phyloP scores from a whole-genome alignment of 2,329 filamentous ascomycete genomes.

The Fusarium bactridioides region DNA sequence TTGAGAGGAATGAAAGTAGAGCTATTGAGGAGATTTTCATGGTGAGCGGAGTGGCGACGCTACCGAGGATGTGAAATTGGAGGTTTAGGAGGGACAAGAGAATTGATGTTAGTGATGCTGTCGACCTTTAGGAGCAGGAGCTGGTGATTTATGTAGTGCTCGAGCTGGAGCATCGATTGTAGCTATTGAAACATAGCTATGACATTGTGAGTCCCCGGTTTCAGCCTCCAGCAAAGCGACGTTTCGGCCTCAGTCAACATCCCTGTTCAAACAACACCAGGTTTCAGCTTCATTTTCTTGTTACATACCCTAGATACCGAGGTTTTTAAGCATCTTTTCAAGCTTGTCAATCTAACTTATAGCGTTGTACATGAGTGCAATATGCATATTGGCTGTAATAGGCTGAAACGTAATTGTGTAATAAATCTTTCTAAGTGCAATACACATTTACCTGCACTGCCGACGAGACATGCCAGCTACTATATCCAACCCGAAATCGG shows the following conservation, averaged over 20 bases:
- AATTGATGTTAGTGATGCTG: not conserved
- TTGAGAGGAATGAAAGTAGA: not conserved
- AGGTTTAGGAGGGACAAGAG: not conserved
- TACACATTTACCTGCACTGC: accelerated
- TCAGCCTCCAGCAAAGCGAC: not conserved
- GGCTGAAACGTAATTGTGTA: accelerated
- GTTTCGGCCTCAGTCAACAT: not conserved
- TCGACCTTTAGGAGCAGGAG: accelerated
- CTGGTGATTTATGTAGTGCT: accelerated
- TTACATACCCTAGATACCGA: accelerated
- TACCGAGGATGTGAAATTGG: not conserved
- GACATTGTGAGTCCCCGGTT: not conserved
- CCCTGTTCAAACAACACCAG: not conserved
- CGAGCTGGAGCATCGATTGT: accelerated
- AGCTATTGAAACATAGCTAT: not conserved
- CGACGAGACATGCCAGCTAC: accelerated
- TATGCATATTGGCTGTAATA: accelerated
- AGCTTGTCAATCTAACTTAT: accelerated
- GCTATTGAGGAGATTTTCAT: not conserved
- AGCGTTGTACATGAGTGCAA: not conserved
- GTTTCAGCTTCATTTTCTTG: not conserved
- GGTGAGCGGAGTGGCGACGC: not conserved
- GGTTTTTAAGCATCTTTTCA: not conserved
- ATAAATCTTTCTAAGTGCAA: not conserved
- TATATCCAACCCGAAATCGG: accelerated